These are phyloP conservation scores for Trematosphaeria pertusa DNA, from an alignment of 2,329 filamentous ascomycete species.

Conservation along the genomic window DNA sequence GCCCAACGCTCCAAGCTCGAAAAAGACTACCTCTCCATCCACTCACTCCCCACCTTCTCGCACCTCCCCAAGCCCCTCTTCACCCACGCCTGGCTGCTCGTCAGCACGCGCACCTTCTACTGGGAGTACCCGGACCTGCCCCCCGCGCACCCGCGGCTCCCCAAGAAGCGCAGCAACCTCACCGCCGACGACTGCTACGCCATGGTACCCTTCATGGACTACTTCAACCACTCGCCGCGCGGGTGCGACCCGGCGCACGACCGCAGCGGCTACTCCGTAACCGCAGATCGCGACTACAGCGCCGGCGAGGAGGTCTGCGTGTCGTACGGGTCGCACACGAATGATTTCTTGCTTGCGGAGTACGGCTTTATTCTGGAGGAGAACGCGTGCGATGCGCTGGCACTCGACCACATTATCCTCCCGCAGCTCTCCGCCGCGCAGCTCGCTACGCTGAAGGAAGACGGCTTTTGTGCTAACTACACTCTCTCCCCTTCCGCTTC, in stretches of 20 bases:
- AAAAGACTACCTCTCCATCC: conserved; percentile 58
- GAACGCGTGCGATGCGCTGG: conserved; percentile 50
- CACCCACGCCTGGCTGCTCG: conserved; percentile 65
- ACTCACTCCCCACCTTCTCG: conserved; percentile 54
- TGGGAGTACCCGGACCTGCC: conserved; percentile 55
- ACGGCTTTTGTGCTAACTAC: conserved; percentile 50
- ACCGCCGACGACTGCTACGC: conserved; percentile 67
- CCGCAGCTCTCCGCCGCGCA: conserved; percentile 44
- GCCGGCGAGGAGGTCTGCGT: conserved; percentile 71
- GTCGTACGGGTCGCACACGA: conserved; percentile 73
- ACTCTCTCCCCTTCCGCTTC: conserved; percentile 29
- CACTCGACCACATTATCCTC: conserved; percentile 52
- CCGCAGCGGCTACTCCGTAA: conserved; percentile 61
- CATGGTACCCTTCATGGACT: conserved; percentile 75
- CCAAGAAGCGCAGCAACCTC: conserved; percentile 50
- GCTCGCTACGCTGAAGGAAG: conserved; percentile 47
- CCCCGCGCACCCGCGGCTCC: conserved; percentile 49
- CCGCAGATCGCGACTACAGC: conserved; percentile 58
- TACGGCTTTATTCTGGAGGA: conserved; percentile 59
- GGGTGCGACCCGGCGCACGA: conserved; percentile 62
- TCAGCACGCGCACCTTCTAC: conserved; percentile 67
- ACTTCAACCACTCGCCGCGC: conserved; percentile 66
- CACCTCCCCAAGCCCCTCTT: conserved; percentile 53
- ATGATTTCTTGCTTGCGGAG: conserved; percentile 75
- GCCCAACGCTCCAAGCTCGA: conserved; percentile 63